phyloP scores from a whole-genome alignment of 1,139 yeast species.

The Sugiyamaella castrensis region DNA sequence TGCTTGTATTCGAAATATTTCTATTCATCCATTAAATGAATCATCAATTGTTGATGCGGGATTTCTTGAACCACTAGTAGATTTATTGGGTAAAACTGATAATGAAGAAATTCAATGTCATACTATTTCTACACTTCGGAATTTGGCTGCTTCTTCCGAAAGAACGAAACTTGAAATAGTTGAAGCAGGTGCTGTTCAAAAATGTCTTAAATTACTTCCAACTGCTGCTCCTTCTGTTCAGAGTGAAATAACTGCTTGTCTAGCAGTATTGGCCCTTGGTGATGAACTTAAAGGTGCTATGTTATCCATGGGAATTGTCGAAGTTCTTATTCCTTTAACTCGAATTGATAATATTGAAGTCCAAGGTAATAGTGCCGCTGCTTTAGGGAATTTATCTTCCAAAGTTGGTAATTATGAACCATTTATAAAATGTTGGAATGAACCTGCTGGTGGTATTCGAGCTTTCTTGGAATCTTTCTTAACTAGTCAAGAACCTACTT shows the following conservation, averaged over 20 bases:
- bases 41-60: conserved; percentile 95
- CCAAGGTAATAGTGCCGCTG: conserved; percentile 98
- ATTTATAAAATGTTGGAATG: conserved; percentile 74
- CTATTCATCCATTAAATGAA: conserved; percentile 95
- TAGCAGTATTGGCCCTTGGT: conserved; percentile 94
- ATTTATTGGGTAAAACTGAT: conserved; percentile 76
- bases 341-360: conserved; percentile 88
- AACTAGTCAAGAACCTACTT: conserved; percentile 86
- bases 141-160: conserved; percentile 93
- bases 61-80: conserved; percentile 83
- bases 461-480: conserved; percentile 81
- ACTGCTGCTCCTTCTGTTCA: conserved; percentile 85
- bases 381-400: conserved; percentile 91
- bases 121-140: conserved; percentile 92
- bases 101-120: conserved; percentile 97
- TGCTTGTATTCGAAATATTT: conserved; percentile 94
- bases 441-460: conserved; percentile 80
- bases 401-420: conserved; percentile 80
- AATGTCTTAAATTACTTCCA: conserved; percentile 84
- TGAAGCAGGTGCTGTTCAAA: conserved; percentile 93
- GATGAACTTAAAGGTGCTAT: conserved; percentile 89
- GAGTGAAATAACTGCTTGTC: conserved; percentile 94
- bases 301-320: conserved; percentile 79
- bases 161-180: conserved; percentile 86
- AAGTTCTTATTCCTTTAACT: conserved; percentile 88